These are phyloP conservation scores for Phytopythium ostracodes DNA, from an alignment of 352 stramenopile species.

Conservation along the genomic window DNA sequence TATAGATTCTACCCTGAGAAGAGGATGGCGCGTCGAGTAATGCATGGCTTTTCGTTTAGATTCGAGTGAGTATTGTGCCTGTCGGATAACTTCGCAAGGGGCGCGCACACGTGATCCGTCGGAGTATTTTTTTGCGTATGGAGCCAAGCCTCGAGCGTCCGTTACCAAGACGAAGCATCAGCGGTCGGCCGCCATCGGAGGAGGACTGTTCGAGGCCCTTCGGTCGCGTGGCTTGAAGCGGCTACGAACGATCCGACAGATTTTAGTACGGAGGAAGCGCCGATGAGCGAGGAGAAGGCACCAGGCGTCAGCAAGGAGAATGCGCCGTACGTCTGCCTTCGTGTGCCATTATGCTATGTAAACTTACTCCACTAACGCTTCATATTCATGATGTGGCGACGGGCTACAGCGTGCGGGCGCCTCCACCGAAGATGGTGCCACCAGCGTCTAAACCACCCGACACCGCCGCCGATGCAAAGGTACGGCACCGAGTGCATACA, in stretches of 20 bases:
- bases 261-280: neutral
- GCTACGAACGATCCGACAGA: neutral
- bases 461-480: slow-evolving; percentile 25
- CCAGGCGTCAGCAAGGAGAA: slow-evolving; percentile 25
- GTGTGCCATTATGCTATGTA: neutral
- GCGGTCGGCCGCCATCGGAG: neutral
- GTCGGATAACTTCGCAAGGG: neutral
- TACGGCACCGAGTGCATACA: neutral
- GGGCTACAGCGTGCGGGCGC: slow-evolving; percentile 11
- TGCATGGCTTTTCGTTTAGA: neutral
- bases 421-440: slow-evolving; percentile 35
- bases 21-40: neutral
- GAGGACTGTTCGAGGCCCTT: neutral
- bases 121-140: neutral
- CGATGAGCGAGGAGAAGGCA: slow-evolving; percentile 34
- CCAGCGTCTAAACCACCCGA: slow-evolving; percentile 13
- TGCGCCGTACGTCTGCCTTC: slow-evolving; percentile 15
- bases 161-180: neutral
- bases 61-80: neutral
- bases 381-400: neutral
- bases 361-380: neutral
- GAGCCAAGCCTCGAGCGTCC: neutral
- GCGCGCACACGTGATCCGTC: neutral
- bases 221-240: neutral
- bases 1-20: neutral